A percentile compares a stretch with the other conserved stretches of the same genome.
Conservation (phyloP, 805 yeast species). For the Barnettozyma wickerhamii region DNA sequence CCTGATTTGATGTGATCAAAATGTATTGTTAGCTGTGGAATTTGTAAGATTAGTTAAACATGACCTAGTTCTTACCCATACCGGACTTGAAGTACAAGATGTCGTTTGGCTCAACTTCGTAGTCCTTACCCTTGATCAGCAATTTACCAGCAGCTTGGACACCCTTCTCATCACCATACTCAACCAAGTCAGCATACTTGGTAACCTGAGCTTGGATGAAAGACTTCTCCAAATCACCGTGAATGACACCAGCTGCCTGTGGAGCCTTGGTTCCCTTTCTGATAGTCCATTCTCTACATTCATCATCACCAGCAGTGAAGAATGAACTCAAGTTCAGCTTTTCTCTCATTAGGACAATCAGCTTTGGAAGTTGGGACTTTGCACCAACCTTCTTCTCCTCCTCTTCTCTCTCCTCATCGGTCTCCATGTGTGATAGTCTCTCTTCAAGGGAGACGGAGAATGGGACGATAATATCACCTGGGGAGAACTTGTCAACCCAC, state of each 20-base stretch:
- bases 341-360: slow-evolving; percentile 81
- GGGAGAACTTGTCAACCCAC: slow-evolving; percentile 87
- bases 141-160: slow-evolving; percentile 89
- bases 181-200: slow-evolving; percentile 75
- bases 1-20: too few species aligned
- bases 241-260: slow-evolving; percentile 98
- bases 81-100: slow-evolving; percentile 90
- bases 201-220: slow-evolving; percentile 93
- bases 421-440: slow-evolving; percentile 80
- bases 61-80: slow-evolving; percentile 58
- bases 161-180: slow-evolving; percentile 72
- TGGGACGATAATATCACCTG: slow-evolving; percentile 90
- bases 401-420: slow-evolving; percentile 74
- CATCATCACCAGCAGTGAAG: slow-evolving; percentile 95
- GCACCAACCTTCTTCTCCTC: slow-evolving; percentile 74
- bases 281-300: slow-evolving; percentile 98
- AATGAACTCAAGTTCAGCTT: slow-evolving; percentile 84
- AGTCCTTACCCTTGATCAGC: slow-evolving; percentile 88
- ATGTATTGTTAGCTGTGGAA: slow-evolving; percentile 36
- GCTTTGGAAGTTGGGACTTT: slow-evolving; percentile 77
- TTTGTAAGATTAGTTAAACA: background rate
- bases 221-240: slow-evolving; percentile 91
- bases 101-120: slow-evolving; percentile 94
- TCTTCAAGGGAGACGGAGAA: slow-evolving; percentile 91
- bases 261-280: slow-evolving; percentile 92